Evolutionary conservation across 78 protist genomes (phyloP).

Genomic region (Tieghemostelium lacteum): DNA sequence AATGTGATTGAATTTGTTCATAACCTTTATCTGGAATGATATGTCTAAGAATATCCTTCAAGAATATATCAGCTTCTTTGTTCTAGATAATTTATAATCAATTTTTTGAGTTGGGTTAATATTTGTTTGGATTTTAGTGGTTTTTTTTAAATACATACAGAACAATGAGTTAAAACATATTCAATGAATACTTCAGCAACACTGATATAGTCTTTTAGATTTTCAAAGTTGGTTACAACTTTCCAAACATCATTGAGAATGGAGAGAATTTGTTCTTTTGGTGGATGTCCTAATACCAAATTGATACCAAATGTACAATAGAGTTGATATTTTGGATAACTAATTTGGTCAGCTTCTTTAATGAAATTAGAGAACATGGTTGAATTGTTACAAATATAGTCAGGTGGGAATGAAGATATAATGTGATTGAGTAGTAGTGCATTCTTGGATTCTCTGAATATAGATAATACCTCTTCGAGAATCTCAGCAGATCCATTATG

Average conservation of each 20-base stretch:
- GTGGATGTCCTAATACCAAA: slow-evolving; percentile 77
- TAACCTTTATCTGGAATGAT: slow-evolving; percentile 75
- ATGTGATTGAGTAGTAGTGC: slow-evolving; percentile 79
- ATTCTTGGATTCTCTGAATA: slow-evolving; percentile 51
- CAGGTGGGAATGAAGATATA: slow-evolving; percentile 75
- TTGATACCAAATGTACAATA: slow-evolving; percentile 86
- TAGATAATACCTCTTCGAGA: slow-evolving; percentile 39
- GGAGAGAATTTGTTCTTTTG: slow-evolving; percentile 35
- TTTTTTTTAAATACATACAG: slow-evolving; percentile 54
- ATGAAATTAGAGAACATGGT: slow-evolving; percentile 61
- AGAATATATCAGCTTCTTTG: slow-evolving; percentile 70
- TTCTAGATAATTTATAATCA: not conserved
- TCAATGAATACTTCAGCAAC: slow-evolving; percentile 90
- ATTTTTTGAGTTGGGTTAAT: not conserved
- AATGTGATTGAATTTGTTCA: slow-evolving; percentile 67
- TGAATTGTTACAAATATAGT: slow-evolving; percentile 62
- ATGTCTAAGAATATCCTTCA: slow-evolving; percentile 79
- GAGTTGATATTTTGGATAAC: slow-evolving; percentile 78
- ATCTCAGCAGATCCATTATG: slow-evolving; percentile 64
- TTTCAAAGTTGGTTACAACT: slow-evolving; percentile 66
- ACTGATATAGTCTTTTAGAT: slow-evolving; percentile 74
- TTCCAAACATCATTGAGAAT: slow-evolving; percentile 89
- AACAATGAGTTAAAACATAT: slow-evolving; percentile 86
- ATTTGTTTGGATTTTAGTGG: not conserved
- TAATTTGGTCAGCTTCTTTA: slow-evolving; percentile 71